Evolutionary conservation across 345 rosid genomes (phyloP), one percentile per base, ranked within the genome.

Genomic region (Zanthoxylum bungeanum): DNA sequence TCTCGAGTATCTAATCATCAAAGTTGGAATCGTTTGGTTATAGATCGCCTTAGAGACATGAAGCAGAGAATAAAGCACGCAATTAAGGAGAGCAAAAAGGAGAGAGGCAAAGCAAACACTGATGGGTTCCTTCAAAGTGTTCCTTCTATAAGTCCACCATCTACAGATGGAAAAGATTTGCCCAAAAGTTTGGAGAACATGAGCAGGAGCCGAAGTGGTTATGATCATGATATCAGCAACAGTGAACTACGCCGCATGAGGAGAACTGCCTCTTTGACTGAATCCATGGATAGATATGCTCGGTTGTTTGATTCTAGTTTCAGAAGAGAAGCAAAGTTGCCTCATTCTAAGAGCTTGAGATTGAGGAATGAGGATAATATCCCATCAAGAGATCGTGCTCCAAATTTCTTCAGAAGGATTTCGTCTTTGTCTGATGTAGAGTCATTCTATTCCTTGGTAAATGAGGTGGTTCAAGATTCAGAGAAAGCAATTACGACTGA

Each of bases 371-470:
- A 89, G 68, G 89, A 81, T 36, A 85, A 72, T 52, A 65, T 40
- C 36, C 65, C 75, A 25, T 53, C 81, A 0, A 70, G 73, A n/a
- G 79, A 72, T 2, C 46, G 56, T 37, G 62, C 66, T 59, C 78
- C 85, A 28, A 78, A 74, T 50, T 82, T 89, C 78, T 87, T 85
- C 77, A 78, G 86, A 67, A 81, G 99, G 76, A 77, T 90, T 74
- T 92, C 90, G 33, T 92, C 99, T 52, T 71, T 95, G 71, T 85
- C 98, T 21, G 93, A 90, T 64, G 84, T 87, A 39, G 97, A 92
- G 44, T 85, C 86, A 52, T 76, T 90, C 30, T 77, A 71, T 78
- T 84, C 85, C 56, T 70, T 91, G 65, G 64, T 89, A 25, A 76
- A 74, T 6, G 96, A 88, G 60, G 61, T 76, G 5, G 76, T 87